These are phyloP conservation scores for Ophiostoma sp. DNA, from an alignment of 2,329 filamentous ascomycete genomes.

Conservation along the genomic window DNA sequence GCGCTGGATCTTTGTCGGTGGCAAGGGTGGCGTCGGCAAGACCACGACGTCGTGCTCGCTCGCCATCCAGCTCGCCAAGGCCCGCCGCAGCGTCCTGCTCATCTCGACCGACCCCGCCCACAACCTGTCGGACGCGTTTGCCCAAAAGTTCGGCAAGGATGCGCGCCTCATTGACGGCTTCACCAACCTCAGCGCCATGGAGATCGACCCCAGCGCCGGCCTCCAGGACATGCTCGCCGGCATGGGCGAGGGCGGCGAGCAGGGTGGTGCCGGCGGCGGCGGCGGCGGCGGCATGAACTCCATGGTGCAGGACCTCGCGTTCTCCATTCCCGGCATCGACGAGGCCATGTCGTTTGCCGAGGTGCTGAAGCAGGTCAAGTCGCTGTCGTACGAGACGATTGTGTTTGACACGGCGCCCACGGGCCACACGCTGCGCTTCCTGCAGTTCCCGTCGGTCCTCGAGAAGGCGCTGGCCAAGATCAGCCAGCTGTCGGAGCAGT, in stretches of 20 bases:
- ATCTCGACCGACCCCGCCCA: constrained; percentile 98
- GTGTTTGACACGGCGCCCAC: constrained; percentile 98
- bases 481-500: constrained; percentile 87
- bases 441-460: constrained; percentile 95
- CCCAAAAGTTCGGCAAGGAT: constrained; percentile 99
- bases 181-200: constrained; percentile 92
- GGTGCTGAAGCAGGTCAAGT: constrained; percentile 98
- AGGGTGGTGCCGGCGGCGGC: constrained; percentile 41
- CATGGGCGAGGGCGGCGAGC: constrained; percentile 59
- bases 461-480: constrained; percentile 98
- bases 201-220: constrained; percentile 96
- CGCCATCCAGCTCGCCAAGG: constrained; percentile 92
- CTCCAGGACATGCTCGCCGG: constrained; percentile 89
- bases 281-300: constrained; percentile 68
- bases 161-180: constrained; percentile 88
- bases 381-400: constrained; percentile 96
- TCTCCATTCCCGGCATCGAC: constrained; percentile 95
- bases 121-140: constrained; percentile 96
- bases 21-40: constrained; percentile 97
- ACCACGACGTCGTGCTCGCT: constrained; percentile 99
- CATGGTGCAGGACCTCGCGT: constrained; percentile 98
- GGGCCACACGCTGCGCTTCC: constrained; percentile 94
- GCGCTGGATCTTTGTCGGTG: constrained; percentile 98
- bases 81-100: constrained; percentile 89
- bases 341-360: constrained; percentile 99